Evolutionary conservation across 1,284 basidiomycete genomes (phyloP).

Genomic region (Apiotrichum akiyoshidainum): DNA sequence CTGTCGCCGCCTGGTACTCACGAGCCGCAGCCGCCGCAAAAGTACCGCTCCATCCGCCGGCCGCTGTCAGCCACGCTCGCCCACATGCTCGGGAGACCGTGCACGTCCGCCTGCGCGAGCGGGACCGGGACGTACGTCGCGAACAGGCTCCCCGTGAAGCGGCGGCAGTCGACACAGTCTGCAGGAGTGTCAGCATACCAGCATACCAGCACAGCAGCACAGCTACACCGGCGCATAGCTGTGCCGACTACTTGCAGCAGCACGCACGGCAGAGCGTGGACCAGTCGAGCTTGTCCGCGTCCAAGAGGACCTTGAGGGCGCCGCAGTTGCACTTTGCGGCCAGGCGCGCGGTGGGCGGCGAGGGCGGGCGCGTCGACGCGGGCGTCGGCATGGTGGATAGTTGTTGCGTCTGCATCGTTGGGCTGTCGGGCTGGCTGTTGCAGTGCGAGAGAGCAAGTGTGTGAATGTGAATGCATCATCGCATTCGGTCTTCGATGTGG

Average conservation of each 20-base stretch:
- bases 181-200: background rate
- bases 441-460: too few relatives aligned
- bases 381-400: too few relatives aligned
- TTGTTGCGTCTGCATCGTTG: too few relatives aligned
- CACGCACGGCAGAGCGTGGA: background rate
- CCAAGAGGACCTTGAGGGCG: background rate
- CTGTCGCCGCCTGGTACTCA: too few relatives aligned
- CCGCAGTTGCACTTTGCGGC: constrained; percentile 1
- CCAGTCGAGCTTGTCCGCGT: background rate
- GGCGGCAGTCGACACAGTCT: constrained; percentile 2
- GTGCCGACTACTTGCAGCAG: too few relatives aligned
- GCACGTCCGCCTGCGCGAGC: background rate
- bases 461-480: too few relatives aligned
- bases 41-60: background rate
- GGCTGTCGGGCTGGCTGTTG: too few relatives aligned
- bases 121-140: background rate
- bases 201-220: too few relatives aligned
- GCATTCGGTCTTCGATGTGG: too few relatives aligned
- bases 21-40: background rate
- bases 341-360: background rate
- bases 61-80: background rate
- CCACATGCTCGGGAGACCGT: background rate
- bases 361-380: too few relatives aligned
- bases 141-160: background rate
- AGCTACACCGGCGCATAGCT: too few relatives aligned